Evolutionary conservation across 495 filamentous ascomycete genomes (phyloP).

Genomic region (Hapsidospora chrysogenum): DNA sequence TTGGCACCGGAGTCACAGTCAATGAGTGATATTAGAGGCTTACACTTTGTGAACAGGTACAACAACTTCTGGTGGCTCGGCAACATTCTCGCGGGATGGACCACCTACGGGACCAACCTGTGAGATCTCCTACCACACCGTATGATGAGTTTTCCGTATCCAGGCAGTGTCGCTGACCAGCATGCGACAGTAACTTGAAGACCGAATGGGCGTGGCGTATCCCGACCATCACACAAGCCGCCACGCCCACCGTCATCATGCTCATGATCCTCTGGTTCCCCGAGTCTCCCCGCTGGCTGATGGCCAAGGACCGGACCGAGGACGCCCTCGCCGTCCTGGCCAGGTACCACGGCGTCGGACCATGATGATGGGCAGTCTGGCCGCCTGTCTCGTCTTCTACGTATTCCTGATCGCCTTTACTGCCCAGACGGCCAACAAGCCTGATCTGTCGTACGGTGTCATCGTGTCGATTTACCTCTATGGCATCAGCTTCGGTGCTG

Average conservation of each 20-base stretch:
- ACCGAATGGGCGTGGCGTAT: constrained; percentile 25
- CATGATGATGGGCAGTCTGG: too few species aligned
- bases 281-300: constrained; percentile 12
- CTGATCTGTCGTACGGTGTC: constrained; percentile 32
- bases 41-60: constrained; percentile 49
- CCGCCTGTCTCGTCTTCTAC: too few species aligned
- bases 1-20: too few species aligned
- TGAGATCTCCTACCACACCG: constrained; percentile 7
- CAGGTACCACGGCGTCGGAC: constrained; percentile 13
- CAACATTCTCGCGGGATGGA: constrained; percentile 39
- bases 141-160: constrained; percentile 31
- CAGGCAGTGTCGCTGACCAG: too few species aligned
- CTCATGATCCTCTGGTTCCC: constrained; percentile 23
- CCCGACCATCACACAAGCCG: constrained; percentile 21
- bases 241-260: constrained; percentile 17
- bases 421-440: constrained; percentile 22
- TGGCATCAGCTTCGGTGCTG: too few species aligned
- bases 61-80: constrained; percentile 51
- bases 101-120: constrained; percentile 41
- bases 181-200: too few species aligned
- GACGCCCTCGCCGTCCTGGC: constrained; percentile 9
- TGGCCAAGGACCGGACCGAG: constrained; percentile 8
- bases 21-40: constrained; percentile 47
- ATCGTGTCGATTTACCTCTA: constrained; percentile 48
- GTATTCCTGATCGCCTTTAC: constrained; percentile 35